These are phyloP conservation scores for Borealophlyctis nickersoniae DNA, from an alignment of 192 early-diverging fungal genomes.

Conservation along the genomic window DNA sequence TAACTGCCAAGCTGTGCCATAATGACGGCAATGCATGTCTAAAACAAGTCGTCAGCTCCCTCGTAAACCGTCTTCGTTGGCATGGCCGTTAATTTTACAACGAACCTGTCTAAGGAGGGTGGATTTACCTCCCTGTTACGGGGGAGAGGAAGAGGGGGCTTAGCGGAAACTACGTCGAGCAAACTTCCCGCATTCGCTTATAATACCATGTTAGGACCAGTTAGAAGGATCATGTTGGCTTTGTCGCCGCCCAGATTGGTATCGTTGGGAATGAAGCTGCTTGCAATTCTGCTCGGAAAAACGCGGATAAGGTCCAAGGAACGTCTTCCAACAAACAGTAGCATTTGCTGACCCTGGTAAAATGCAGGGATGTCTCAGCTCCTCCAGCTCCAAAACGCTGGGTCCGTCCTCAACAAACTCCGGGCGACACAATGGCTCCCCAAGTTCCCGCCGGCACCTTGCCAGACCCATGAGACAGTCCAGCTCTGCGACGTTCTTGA, in stretches of 20 bases:
- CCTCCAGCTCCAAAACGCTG: constrained; percentile 75
- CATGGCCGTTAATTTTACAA: too few relatives aligned
- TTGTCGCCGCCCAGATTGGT: constrained; percentile 67
- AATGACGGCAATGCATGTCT: constrained; percentile 89
- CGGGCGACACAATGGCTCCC: constrained; percentile 80
- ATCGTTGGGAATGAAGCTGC: constrained; percentile 96
- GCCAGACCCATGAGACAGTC: constrained; percentile 83
- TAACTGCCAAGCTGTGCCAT: constrained; percentile 96
- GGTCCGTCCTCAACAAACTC: constrained; percentile 63
- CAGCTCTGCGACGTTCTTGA: constrained; percentile 74
- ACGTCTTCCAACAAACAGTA: too few relatives aligned
- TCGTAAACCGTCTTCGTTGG: too few relatives aligned
- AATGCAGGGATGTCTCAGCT: constrained; percentile 92
- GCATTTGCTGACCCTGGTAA: constrained; percentile 48
- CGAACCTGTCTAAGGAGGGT: constrained; percentile 87
- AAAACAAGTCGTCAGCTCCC: too few relatives aligned
- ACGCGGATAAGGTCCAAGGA: too few relatives aligned
- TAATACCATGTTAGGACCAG: constrained; percentile 92
- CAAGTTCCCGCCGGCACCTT: constrained; percentile 10
- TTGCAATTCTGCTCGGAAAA: too few relatives aligned
- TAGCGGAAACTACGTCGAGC: neutral
- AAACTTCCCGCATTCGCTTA: neutral
- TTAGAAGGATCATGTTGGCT: constrained; percentile 83
- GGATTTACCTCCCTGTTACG: constrained; percentile 83
- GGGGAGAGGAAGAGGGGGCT: neutral